A percentile compares a stretch with the other conserved stretches of the same genome.
Evolutionary conservation across 2,329 filamentous ascomycete species (phyloP).

Genomic region (Colletotrichum karsti): DNA sequence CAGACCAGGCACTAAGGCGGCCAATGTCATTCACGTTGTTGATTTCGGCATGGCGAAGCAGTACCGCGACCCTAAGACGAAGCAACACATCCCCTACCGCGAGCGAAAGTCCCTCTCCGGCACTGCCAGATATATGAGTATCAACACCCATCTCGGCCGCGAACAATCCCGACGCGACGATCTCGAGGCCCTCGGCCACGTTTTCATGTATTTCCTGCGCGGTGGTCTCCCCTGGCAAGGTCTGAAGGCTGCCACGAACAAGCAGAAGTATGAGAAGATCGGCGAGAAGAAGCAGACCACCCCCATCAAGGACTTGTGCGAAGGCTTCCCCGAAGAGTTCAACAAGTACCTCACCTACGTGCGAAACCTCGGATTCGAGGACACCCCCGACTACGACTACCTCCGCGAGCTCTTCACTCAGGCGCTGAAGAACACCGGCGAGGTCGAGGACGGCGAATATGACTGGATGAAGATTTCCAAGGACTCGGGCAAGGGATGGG

Average conservation of each 20-base stretch:
- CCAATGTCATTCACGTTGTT: constrained; percentile 97
- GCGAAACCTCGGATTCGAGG: constrained; percentile 96
- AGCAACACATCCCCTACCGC: constrained; percentile 97
- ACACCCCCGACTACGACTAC: constrained; percentile 98
- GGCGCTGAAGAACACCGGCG: constrained; percentile 91
- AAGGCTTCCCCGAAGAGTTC: constrained; percentile 96
- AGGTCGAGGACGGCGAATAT: constrained; percentile 97
- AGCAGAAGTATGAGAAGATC: constrained; percentile 99
- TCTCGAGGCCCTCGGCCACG: constrained; percentile 84
- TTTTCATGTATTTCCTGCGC: constrained; percentile 80
- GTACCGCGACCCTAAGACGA: constrained; percentile 98
- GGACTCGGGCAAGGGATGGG: constrained; percentile 87
- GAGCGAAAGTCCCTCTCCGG: constrained; percentile 97
- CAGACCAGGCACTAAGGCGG: constrained; percentile 88
- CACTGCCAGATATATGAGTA: constrained; percentile 98
- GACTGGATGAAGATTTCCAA: constrained; percentile 99
- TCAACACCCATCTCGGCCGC: constrained; percentile 96
- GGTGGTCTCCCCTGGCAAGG: constrained; percentile 78
- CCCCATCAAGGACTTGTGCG: constrained; percentile 94
- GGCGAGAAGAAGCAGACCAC: constrained; percentile 99
- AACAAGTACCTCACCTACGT: constrained; percentile 98
- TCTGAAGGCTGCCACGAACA: constrained; percentile 77
- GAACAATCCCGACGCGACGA: constrained; percentile 97
- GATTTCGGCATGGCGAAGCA: constrained; percentile 99
- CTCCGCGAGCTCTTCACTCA: constrained; percentile 96